phyloP scores from a whole-genome alignment of 345 rosid species.

The Arabis alpina region DNA sequence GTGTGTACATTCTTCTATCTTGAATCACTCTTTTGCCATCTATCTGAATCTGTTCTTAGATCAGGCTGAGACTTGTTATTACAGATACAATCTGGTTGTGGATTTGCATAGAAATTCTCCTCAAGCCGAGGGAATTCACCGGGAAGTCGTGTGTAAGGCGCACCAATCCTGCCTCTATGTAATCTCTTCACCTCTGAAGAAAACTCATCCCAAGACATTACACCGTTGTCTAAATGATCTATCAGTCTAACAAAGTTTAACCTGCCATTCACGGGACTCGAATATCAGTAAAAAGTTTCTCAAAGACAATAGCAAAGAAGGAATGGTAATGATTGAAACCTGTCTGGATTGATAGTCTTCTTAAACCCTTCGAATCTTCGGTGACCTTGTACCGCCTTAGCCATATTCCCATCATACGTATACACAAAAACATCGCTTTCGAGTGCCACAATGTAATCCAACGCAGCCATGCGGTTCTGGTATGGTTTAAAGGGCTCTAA shows the following conservation, averaged over 20 bases:
- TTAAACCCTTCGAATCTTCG: constrained; percentile 84
- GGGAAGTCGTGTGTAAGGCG: constrained; percentile 62
- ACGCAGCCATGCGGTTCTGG: constrained; percentile 92
- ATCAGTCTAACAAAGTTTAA: constrained; percentile 67
- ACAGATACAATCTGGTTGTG: constrained; percentile 88
- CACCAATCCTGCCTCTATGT: constrained; percentile 75
- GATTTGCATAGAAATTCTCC: constrained; percentile 92
- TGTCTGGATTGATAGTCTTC: constrained; percentile 87
- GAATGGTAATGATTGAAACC: constrained; percentile 48
- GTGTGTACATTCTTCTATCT: constrained; percentile 30
- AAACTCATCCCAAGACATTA: constrained; percentile 74
- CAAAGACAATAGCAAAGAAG: too few species aligned
- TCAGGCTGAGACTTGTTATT: constrained; percentile 53
- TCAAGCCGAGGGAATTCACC: constrained; percentile 81
- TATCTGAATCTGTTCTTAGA: constrained; percentile 13
- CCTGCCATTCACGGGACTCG: constrained; percentile 49
- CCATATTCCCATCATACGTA: constrained; percentile 99
- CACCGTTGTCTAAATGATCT: constrained; percentile 69
- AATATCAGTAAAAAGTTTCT: not conserved
- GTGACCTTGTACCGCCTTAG: constrained; percentile 97
- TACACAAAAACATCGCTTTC: constrained; percentile 92
- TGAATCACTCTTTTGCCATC: constrained; percentile 34
- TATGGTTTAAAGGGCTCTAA: constrained; percentile 69
- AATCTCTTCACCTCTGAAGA: constrained; percentile 64
- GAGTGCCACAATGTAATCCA: constrained; percentile 89